Percentiles rank a stretch among this genome's conserved stretches.
Evolutionary conservation across 2,329 filamentous ascomycete species (phyloP).

Genomic region (Scytalidium lignicola): DNA sequence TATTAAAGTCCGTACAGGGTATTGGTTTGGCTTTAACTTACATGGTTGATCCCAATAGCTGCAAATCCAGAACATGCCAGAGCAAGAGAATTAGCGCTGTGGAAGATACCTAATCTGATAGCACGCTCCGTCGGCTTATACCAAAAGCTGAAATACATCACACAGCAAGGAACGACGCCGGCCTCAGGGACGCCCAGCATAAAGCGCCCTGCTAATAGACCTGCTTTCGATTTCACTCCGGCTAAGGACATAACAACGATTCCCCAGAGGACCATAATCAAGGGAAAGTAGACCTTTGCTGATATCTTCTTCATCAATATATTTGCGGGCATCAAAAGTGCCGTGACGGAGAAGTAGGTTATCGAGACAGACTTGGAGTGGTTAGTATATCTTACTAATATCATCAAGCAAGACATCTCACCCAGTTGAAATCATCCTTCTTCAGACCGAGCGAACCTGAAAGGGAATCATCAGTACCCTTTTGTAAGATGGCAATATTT

Average conservation of each 20-base stretch:
- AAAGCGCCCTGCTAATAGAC: conserved; percentile 16
- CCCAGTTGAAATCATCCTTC: conserved; percentile 17
- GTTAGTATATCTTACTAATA: neutral
- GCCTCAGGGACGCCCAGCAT: conserved; percentile 18
- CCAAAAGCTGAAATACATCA: conserved; percentile 12
- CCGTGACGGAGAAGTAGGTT: conserved; percentile 16
- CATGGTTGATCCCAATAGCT: conserved; percentile 13
- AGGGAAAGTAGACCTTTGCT: conserved; percentile 9
- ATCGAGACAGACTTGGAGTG: conserved; percentile 10
- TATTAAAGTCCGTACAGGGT: neutral
- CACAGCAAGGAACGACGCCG: conserved; percentile 25
- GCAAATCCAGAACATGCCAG: conserved; percentile 17
- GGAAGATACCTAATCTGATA: conserved; percentile 5
- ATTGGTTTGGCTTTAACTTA: neutral
- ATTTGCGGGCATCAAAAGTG: conserved; percentile 14
- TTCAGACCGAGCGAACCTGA: conserved; percentile 9
- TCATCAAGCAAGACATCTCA: neutral
- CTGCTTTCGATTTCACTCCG: conserved; percentile 8
- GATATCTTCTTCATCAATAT: conserved; percentile 16
- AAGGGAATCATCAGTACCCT: conserved; percentile 9
- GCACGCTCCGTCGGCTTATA: conserved; percentile 8
- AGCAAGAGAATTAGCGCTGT: conserved; percentile 10
- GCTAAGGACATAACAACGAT: conserved; percentile 6
- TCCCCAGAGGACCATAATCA: conserved; percentile 6
- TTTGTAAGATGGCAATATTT: conserved; percentile 14